Evolutionary conservation across 257 asterid species (phyloP).

Genomic region (Penstemon barbatus): DNA sequence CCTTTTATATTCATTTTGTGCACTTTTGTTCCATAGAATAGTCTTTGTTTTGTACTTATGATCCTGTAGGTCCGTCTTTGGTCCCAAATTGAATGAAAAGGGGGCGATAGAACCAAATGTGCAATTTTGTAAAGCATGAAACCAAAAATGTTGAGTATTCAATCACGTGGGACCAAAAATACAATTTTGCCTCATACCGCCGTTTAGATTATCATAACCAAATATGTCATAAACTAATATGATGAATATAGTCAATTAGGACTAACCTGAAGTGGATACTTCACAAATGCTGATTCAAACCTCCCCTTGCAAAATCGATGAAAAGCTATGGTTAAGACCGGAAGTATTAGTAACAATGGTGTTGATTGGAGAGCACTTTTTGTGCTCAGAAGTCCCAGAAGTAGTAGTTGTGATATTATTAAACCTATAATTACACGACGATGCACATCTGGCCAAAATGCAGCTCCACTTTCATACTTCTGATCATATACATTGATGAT

Average conservation of each 20-base stretch:
- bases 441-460: constrained; percentile 91
- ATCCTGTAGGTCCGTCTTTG: too few species aligned
- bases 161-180: too few species aligned
- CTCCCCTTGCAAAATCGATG: constrained; percentile 70
- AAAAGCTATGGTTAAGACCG: constrained; percentile 78
- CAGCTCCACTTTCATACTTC: constrained; percentile 90
- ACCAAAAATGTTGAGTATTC: too few species aligned
- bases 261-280: constrained; percentile 76
- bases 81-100: too few species aligned
- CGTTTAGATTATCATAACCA: background rate
- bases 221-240: background rate
- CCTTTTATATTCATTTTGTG: too few species aligned
- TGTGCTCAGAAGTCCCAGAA: constrained; percentile 78
- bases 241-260: background rate
- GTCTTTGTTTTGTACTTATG: too few species aligned
- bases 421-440: constrained; percentile 63
- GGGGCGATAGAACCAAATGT: too few species aligned
- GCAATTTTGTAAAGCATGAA: too few species aligned
- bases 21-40: too few species aligned
- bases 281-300: constrained; percentile 66
- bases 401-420: constrained; percentile 65
- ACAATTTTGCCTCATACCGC: too few species aligned
- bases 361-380: constrained; percentile 54
- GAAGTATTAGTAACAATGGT: constrained; percentile 59
- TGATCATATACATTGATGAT: constrained; percentile 89